These are phyloP conservation scores for Emergomyces africanus DNA, from an alignment of 2,329 filamentous ascomycete species.

Conservation along the genomic window DNA sequence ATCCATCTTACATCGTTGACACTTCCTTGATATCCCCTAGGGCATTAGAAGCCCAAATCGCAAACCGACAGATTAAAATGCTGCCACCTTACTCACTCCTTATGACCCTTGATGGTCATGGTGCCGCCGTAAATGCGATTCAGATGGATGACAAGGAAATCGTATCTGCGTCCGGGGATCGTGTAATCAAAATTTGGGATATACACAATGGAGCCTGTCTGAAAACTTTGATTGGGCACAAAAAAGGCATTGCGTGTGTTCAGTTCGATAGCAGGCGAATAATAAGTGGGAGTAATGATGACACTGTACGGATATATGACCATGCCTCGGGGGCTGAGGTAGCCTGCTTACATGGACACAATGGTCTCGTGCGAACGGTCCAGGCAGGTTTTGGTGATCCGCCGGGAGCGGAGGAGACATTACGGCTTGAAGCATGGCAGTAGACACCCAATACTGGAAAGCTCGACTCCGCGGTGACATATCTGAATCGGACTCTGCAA, in stretches of 20 bases:
- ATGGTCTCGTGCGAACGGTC: conserved; percentile 78
- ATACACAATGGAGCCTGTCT: conserved; percentile 65
- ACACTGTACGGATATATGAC: conserved; percentile 92
- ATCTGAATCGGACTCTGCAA: conserved; percentile 19
- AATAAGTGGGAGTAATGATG: conserved; percentile 91
- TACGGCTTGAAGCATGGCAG: conserved; percentile 58
- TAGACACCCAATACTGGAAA: conserved; percentile 61
- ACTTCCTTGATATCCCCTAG: conserved; percentile 31
- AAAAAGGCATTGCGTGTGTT: conserved; percentile 93
- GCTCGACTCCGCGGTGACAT: conserved; percentile 37
- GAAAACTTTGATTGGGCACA: conserved; percentile 72
- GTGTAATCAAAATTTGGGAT: conserved; percentile 90
- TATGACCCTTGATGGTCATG: conserved; percentile 68
- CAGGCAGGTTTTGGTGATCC: conserved; percentile 90
- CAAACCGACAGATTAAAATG: conserved; percentile 27
- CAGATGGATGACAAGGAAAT: conserved; percentile 77
- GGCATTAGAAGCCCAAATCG: conserved; percentile 30
- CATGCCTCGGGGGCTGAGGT: conserved; percentile 75
- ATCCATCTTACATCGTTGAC: conserved; percentile 44
- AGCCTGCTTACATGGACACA: conserved; percentile 70
- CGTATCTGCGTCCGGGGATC: conserved; percentile 88
- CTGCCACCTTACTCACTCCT: conserved; percentile 62
- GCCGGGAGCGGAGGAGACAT: conserved; percentile 63
- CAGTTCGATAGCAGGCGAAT: conserved; percentile 91
- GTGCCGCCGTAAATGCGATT: conserved; percentile 89